Conservation (phyloP, 108 stramenopile species). For the Cafeteria roenbergensis region DNA sequence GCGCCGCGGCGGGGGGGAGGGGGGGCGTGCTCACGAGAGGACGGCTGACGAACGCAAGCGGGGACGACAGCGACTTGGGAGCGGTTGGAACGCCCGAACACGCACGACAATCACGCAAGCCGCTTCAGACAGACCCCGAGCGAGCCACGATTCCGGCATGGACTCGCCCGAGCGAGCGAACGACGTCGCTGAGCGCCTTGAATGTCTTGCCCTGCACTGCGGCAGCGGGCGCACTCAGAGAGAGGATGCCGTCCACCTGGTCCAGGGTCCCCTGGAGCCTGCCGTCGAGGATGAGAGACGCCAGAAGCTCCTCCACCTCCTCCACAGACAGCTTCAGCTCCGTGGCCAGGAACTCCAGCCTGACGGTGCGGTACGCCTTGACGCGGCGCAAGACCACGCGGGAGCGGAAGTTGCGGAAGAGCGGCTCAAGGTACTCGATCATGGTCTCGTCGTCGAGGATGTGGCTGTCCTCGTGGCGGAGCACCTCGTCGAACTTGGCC, state of each 20-base stretch:
- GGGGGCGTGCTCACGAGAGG: too few species aligned
- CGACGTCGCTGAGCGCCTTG: too few species aligned
- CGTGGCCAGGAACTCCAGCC: slow-evolving; percentile 29
- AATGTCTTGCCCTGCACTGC: too few species aligned
- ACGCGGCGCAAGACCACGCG: slow-evolving; percentile 37
- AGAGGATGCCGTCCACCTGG: slow-evolving; percentile 26
- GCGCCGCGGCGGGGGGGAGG: too few species aligned
- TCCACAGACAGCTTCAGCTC: slow-evolving; percentile 19
- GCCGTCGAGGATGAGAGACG: slow-evolving; percentile 34
- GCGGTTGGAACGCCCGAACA: too few species aligned
- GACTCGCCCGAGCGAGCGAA: too few species aligned
- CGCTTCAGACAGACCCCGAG: too few species aligned
- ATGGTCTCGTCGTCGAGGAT: slow-evolving; percentile 41
- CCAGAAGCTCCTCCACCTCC: slow-evolving; percentile 34
- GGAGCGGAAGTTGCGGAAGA: slow-evolving; percentile 37
- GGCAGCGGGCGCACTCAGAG: neutral
- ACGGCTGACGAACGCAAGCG: too few species aligned
- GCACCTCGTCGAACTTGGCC: slow-evolving; percentile 32
- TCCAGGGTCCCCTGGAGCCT: slow-evolving; percentile 31
- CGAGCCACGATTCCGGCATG: too few species aligned
- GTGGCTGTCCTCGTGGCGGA: slow-evolving; percentile 23
- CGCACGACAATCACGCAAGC: too few species aligned
- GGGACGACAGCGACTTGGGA: too few species aligned
- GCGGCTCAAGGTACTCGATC: slow-evolving; percentile 37
- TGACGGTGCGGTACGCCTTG: slow-evolving; percentile 34